Base-by-base conservation (phyloP, 2,329 filamentous ascomycete species). In the Fragosphaeria purpurea region DNA sequence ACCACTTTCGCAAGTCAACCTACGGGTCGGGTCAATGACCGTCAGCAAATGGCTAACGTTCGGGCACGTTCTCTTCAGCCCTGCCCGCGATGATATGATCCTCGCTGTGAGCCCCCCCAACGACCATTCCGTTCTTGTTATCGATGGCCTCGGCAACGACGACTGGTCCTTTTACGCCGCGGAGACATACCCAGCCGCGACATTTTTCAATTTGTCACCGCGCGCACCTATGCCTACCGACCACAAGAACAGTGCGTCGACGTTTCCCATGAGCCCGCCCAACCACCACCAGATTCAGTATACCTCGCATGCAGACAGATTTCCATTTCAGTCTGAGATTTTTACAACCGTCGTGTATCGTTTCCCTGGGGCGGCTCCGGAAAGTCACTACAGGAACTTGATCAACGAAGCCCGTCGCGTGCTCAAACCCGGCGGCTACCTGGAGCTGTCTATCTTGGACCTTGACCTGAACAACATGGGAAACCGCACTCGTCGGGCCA, bases 131-230 rank as follows among this genome's bases (percentile, higher is more conserved):
- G 80, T 93, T 32, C 73, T 93, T 4, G 83, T 93, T 13, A 76
- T 93, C 51, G 87, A 93, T 66, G 87, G 87, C 5, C 80, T 93
- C 34, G 87, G 87, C n/a, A 90, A 89, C 60, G 82, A 85, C 57
- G 87, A 93, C 61, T 93, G 87, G 87, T 90, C 86, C 0, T 90
- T 88, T 63, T 91, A 89, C 58, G 86, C 86, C 22, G 85, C 87
- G 6, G 80, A 90, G 61, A 88, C 85, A 1, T 91, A 91, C 56
- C 83, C 85, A 0, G 73, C 74, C 1, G 83, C 83, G 0, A 83
- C 80, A 2, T 84, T 93, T 55, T 91, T 87, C 69, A 88, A 90
- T 61, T 73, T 91, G 31, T 83, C 80, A 0, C 80, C 80, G 7
- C 69, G 76, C 33, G 70, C 75, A 40, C 74, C 74, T 41, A 59